Base-by-base conservation (phyloP, 495 filamentous ascomycete genomes). In the Aspergillus coremiiformis region DNA sequence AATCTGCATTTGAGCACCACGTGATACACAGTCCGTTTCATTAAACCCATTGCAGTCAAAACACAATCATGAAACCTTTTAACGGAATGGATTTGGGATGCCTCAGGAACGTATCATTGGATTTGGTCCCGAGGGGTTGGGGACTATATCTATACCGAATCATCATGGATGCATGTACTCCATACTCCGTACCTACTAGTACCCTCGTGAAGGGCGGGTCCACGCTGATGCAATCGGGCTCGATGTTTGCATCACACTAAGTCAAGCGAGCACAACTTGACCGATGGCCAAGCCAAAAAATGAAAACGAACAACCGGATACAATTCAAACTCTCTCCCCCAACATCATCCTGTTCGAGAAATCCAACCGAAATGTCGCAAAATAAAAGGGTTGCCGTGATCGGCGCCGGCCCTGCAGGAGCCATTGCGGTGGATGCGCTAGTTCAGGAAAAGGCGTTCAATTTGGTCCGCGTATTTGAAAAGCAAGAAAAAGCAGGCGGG, bases 371-470 rank as follows among this genome's bases (percentile, higher is more conserved):
- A 20, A 52, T 66, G 62, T 19, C 52, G 39, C 52, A 56, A 6
- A 57, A 74, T 22, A 80, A 77, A 59, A 68, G 73, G 19, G 71
- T 83, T 10, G 81, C 80, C 17, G 70, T 84, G 4, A 81, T 84
- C 52, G 79, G 81, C 9, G 70, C 78, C 1, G 79, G 81, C 3
- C 81, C 80, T 9, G 68, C 79, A 0, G 80, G 80, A 9, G 79
- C 78, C 45, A 82, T 83, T 59, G 62, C 80, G 0, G 66, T 81
- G 3, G 77, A 83, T 69, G 79, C 80, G 0, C 59, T 84, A 32
- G 70, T 71, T 19, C 70, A 79, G 54, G 81, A 84, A 54, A 67
- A 77, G 48, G 57, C 64, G 0, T 84, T 83, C 54, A 73, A 81
- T 46, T 52, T 69, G 6, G 77, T 83, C 44, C 73, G 78, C 20